These are phyloP conservation scores for Heracleum sosnowskyi DNA, from an alignment of 129 eudicot species.

Conservation along the genomic window DNA sequence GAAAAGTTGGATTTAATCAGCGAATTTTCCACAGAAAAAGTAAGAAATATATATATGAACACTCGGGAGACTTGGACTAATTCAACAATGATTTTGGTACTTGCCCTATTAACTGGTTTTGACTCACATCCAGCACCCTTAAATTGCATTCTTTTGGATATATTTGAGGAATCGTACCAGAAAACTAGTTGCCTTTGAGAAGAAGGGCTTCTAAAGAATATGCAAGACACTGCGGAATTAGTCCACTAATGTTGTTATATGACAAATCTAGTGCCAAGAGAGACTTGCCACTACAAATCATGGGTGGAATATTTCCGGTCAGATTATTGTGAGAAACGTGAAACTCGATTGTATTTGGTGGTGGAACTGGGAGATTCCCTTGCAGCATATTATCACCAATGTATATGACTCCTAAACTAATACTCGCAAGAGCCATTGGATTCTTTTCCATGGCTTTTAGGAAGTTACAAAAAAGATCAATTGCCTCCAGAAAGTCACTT, in stretches of 20 bases:
- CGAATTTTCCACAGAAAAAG: too few relatives aligned
- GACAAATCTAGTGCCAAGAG: too few relatives aligned
- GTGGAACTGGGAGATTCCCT: conserved; percentile 9
- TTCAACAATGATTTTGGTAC: conserved; percentile 19
- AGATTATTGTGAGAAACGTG: not conserved
- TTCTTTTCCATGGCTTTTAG: not conserved
- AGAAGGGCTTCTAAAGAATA: conserved; percentile 1
- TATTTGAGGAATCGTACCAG: conserved; percentile 9
- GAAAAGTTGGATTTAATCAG: too few relatives aligned
- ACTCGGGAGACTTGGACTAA: too few relatives aligned
- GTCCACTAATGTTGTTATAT: too few relatives aligned
- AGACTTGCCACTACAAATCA: too few relatives aligned
- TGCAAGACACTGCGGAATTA: too few relatives aligned
- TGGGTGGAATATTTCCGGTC: not conserved
- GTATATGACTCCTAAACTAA: not conserved
- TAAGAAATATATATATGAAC: too few relatives aligned
- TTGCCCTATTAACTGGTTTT: conserved; percentile 14
- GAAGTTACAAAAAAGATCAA: not conserved
- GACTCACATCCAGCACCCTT: conserved; percentile 15
- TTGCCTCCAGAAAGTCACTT: not conserved
- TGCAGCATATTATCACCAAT: not conserved
- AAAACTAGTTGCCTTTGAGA: not conserved
- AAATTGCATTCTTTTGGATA: not conserved
- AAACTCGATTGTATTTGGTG: not conserved
- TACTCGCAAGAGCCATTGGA: not conserved